Percentiles rank a stretch among this genome's conserved stretches.
Evolutionary conservation across 306 rosid genomes (phyloP).

Genomic region (Inga leiocalycina): DNA sequence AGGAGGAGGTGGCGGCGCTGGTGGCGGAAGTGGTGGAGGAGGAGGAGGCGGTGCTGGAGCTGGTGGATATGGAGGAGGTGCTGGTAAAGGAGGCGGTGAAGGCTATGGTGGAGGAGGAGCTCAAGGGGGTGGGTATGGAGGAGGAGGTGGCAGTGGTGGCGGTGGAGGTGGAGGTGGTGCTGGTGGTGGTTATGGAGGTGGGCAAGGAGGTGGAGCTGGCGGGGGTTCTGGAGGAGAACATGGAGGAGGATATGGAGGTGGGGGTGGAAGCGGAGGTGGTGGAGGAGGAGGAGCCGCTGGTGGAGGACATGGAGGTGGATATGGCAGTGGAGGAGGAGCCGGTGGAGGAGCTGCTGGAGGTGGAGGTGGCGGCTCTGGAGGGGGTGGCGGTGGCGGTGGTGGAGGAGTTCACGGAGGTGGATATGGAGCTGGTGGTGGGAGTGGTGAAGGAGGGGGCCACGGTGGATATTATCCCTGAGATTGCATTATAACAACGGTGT

Average conservation of each 20-base stretch:
- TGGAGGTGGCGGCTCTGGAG: constrained; percentile 42
- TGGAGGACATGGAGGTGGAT: constrained; percentile 55
- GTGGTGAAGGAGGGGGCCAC: constrained; percentile 45
- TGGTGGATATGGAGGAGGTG: constrained; percentile 43
- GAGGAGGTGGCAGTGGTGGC: not conserved
- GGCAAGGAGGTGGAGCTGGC: constrained; percentile 31
- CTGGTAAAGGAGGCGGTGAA: constrained; percentile 33
- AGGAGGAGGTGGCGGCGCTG: constrained; percentile 22
- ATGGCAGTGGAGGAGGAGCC: constrained; percentile 44
- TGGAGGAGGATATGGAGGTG: constrained; percentile 41
- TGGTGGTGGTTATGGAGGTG: constrained; percentile 21
- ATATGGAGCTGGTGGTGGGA: constrained; percentile 44
- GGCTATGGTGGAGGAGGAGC: constrained; percentile 29
- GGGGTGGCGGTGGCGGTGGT: constrained; percentile 39
- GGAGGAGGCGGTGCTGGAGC: constrained; percentile 43
- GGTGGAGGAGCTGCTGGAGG: constrained; percentile 40
- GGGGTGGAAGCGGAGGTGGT: constrained; percentile 33
- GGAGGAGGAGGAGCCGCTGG: constrained; percentile 45
- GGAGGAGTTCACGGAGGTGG: constrained; percentile 45
- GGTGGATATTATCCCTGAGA: constrained; percentile 57
- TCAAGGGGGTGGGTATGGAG: not conserved
- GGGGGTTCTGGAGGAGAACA: constrained; percentile 32
- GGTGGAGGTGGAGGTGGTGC: constrained; percentile 39
- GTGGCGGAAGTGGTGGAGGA: constrained; percentile 25
- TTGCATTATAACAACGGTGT: not conserved